Evolutionary conservation across 2,329 filamentous ascomycete genomes (phyloP).

Genomic region (Neonectria faginata): DNA sequence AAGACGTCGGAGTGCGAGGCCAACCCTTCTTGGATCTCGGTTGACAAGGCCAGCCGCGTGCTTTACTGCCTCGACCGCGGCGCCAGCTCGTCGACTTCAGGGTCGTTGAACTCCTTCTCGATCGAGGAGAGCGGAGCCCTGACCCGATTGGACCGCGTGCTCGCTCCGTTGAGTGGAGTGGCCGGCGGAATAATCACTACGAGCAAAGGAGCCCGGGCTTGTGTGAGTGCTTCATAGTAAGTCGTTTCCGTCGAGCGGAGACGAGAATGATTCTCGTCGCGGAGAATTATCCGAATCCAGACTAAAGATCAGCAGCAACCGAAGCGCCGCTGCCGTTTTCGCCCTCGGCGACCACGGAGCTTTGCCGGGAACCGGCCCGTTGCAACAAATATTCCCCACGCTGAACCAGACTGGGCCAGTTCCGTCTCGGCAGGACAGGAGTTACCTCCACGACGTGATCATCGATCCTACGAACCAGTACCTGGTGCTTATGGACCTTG

Average conservation of each 20-base stretch:
- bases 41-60: slow-evolving; percentile 31
- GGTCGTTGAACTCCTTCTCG: slow-evolving; percentile 40
- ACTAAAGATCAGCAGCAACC: slow-evolving; percentile 26
- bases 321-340: slow-evolving; percentile 29
- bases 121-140: slow-evolving; percentile 28
- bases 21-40: slow-evolving; percentile 36
- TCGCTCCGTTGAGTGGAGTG: slow-evolving; percentile 30
- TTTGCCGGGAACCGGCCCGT: slow-evolving; percentile 30
- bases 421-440: slow-evolving; percentile 37
- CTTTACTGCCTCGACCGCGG: slow-evolving; percentile 43
- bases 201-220: slow-evolving; percentile 31
- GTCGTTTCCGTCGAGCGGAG: slow-evolving; percentile 2
- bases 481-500: slow-evolving; percentile 38
- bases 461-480: slow-evolving; percentile 40
- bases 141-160: slow-evolving; percentile 27
- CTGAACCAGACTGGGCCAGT: slow-evolving; percentile 37
- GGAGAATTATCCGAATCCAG: no score
- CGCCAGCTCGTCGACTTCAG: slow-evolving; percentile 15
- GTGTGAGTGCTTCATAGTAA: slow-evolving; percentile 40
- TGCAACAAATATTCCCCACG: slow-evolving; percentile 36
- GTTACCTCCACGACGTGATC: slow-evolving; percentile 42
- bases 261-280: background rate
- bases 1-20: slow-evolving; percentile 31
- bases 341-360: slow-evolving; percentile 32
- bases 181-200: slow-evolving; percentile 37